Percentiles rank a stretch among this genome's conserved stretches.
These are phyloP conservation scores for Dendrobium officinale DNA, from an alignment of 106 monocot species.

Conservation along the genomic window DNA sequence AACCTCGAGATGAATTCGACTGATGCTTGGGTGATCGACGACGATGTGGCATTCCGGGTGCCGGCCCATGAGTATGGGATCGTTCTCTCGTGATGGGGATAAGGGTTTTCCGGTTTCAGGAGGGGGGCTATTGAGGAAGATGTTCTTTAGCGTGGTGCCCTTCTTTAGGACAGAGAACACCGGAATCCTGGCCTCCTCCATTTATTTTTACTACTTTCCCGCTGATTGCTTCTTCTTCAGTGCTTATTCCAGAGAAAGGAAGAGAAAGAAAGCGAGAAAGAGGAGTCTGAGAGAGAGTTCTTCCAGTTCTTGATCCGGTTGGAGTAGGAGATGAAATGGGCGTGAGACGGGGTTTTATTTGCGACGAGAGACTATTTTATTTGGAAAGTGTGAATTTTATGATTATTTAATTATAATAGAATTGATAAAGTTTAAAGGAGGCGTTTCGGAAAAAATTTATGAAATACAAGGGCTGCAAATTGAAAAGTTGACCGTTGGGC, in stretches of 20 bases:
- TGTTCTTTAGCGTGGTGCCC: slow-evolving; percentile 65
- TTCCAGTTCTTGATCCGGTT: too few relatives aligned
- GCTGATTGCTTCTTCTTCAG: background rate
- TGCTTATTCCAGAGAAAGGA: background rate
- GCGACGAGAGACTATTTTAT: background rate
- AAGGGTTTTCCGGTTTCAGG: slow-evolving; percentile 2
- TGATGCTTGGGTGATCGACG: slow-evolving; percentile 91
- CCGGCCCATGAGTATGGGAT: slow-evolving; percentile 61
- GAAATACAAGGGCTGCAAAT: background rate
- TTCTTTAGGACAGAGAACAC: slow-evolving; percentile 74
- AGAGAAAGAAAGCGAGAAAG: background rate
- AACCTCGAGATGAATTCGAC: slow-evolving; percentile 82
- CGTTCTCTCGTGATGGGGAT: slow-evolving; percentile 9
- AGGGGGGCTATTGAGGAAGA: slow-evolving; percentile 60
- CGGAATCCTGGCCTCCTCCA: slow-evolving; percentile 37
- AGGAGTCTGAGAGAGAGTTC: background rate
- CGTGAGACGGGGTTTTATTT: background rate
- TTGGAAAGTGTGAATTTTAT: too few relatives aligned
- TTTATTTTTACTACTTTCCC: background rate
- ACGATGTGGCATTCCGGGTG: slow-evolving; percentile 89
- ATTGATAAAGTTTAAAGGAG: too few relatives aligned
- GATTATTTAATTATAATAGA: too few relatives aligned
- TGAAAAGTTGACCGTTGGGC: background rate
- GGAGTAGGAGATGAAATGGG: background rate
- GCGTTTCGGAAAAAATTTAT: background rate